Percentiles rank a stretch among this genome's conserved stretches.
phyloP scores from a whole-genome alignment of 306 rosid species.

The Cotoneaster glaucophyllus region DNA sequence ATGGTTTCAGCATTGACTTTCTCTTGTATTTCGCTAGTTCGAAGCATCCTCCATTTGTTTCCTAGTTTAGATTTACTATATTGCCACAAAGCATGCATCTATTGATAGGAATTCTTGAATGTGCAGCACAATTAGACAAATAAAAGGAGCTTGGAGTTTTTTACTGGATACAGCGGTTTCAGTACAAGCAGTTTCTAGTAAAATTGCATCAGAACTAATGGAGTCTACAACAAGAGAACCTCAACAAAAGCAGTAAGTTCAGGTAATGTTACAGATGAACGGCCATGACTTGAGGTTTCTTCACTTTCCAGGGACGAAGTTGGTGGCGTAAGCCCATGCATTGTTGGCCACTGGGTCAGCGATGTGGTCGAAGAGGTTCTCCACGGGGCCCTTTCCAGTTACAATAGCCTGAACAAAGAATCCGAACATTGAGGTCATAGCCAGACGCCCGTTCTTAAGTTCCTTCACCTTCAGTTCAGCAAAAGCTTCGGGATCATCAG shows the following conservation, averaged over 20 bases:
- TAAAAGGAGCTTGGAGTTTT: conserved; percentile 16
- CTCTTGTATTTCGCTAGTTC: neutral
- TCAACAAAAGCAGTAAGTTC: conserved; percentile 25
- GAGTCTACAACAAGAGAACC: conserved; percentile 26
- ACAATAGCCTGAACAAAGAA: conserved; percentile 97
- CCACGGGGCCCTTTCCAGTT: conserved; percentile 85
- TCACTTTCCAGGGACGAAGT: conserved; percentile 90
- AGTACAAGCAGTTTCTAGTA: conserved; percentile 34
- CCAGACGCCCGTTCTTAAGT: conserved; percentile 77
- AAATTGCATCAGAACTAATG: conserved; percentile 30
- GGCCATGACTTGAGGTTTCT: conserved; percentile 17
- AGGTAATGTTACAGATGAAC: conserved; percentile 18
- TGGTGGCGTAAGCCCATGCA: conserved; percentile 93
- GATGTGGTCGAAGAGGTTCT: conserved; percentile 73
- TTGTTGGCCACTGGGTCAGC: conserved; percentile 92
- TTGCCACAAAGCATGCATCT: neutral
- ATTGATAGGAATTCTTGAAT: neutral
- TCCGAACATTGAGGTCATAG: conserved; percentile 91
- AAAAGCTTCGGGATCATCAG: conserved; percentile 92
- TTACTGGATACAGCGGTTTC: conserved; percentile 19
- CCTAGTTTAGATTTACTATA: neutral
- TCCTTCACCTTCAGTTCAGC: conserved; percentile 97
- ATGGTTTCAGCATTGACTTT: neutral
- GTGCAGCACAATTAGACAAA: neutral
- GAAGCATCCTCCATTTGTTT: neutral